These are phyloP conservation scores for Collybia sp. DNA, from an alignment of 768 basidiomycete species.

Conservation along the genomic window DNA sequence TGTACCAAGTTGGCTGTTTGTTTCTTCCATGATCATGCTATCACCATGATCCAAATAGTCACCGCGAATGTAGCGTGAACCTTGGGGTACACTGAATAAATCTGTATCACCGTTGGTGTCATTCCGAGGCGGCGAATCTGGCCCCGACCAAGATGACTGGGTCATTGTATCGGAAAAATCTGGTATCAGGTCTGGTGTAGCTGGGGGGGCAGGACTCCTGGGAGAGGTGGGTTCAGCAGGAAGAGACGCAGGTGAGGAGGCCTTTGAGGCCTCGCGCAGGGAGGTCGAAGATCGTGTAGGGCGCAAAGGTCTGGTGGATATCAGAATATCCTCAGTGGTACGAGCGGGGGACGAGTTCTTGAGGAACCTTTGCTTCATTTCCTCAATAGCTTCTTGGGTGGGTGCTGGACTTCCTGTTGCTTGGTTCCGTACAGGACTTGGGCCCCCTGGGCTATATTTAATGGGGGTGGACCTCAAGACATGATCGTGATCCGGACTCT, in stretches of 20 bases:
- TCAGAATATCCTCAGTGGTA: neutral
- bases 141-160: slow-evolving; percentile 26
- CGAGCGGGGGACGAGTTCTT: slow-evolving; percentile 15
- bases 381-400: slow-evolving; percentile 49
- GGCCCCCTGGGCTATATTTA: slow-evolving; percentile 13
- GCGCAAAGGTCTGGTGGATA: neutral
- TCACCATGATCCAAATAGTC: slow-evolving; percentile 21
- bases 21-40: slow-evolving; percentile 25
- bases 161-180: slow-evolving; percentile 59
- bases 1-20: slow-evolving; percentile 23
- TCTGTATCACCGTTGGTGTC: slow-evolving; percentile 12
- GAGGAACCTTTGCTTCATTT: slow-evolving; percentile 59
- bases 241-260: slow-evolving; percentile 1
- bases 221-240: slow-evolving; percentile 3
- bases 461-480: slow-evolving; percentile 7
- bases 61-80: slow-evolving; percentile 14
- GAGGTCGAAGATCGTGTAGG: slow-evolving; percentile 16
- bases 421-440: slow-evolving; percentile 19
- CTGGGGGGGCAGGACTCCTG: slow-evolving; percentile 25
- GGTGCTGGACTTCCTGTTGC: slow-evolving; percentile 25
- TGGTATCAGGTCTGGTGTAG: slow-evolving; percentile 55
- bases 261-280: slow-evolving; percentile 10
- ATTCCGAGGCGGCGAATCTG: slow-evolving; percentile 43
- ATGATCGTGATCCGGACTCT: slow-evolving; percentile 14
- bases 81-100: slow-evolving; percentile 15